Base-by-base conservation (phyloP, 2,329 filamentous ascomycete genomes). In the Colletotrichum trifolii region DNA sequence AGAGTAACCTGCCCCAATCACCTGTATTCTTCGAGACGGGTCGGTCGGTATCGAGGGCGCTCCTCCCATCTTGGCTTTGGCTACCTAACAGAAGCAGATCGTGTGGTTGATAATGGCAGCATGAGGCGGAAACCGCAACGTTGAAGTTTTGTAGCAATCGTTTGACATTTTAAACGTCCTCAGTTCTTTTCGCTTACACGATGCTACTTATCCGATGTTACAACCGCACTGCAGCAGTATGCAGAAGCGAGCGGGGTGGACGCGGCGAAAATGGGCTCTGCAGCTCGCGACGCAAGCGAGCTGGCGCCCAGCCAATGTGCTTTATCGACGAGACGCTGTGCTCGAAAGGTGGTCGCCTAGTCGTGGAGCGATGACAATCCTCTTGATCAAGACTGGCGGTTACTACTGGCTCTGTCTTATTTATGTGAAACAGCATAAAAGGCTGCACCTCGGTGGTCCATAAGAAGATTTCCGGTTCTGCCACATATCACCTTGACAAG, bases 1-100 rank as follows among this genome's bases (percentile, higher is more conserved):
- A 12, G 82, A 75, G 65, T 77, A 78, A 48, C 78, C 77, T 6
- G 78, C 79, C 25, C 76, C 77, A 60, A 82, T 82, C 60, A 82
- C 80, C 67, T 79, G 72, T 56, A 83, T 68, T 49, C 54, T 70
- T 52, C 71, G 70, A 13, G 69, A 71, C 49, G 65, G 71, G 57
- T 78, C 74, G 9, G 69, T 71, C 8, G 76, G 75, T 54, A 76
- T 69, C 3, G 76, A 76, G 39, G 74, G 70, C 45, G 69, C 68
- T 61, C 67, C 71, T 38, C 73, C 72, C 73, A 74, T 74, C n/a
- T 47, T 59, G 46, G 34, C 6, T 11, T 33, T 47, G 50, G 38
- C 12, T 40, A 4, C 13, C 13, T 25, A 13, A 6, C 9, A 10
- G 9, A 5, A 40, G 13, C 38, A 10, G 38, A 40, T 5, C 1